A percentile compares a stretch with the other conserved stretches of the same genome.
Conservation (phyloP, 345 rosid genomes). For the Lagerstroemia speciosa region DNA sequence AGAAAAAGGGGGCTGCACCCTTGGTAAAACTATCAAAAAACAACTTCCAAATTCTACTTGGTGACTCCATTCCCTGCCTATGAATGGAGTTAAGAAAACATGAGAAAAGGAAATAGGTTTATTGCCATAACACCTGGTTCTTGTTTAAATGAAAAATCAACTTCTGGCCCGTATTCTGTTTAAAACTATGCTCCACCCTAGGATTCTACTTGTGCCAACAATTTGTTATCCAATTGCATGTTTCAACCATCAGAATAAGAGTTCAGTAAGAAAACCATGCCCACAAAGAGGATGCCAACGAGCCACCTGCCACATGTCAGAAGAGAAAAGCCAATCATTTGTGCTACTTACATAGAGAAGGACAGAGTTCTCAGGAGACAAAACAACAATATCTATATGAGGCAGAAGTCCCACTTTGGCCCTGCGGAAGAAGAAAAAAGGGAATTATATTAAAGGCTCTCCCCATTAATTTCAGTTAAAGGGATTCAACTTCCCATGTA, state of each 20-base stretch:
- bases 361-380: slow-evolving; percentile 72
- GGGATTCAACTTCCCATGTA: not conserved
- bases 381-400: slow-evolving; percentile 55
- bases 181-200: not conserved
- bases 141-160: not conserved
- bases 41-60: not conserved
- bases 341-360: slow-evolving; percentile 69
- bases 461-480: not conserved
- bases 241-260: not conserved
- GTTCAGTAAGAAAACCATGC: not conserved
- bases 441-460: not conserved
- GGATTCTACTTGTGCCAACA: not conserved
- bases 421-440: slow-evolving; percentile 33
- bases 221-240: not conserved
- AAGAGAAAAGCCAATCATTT: not conserved
- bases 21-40: not conserved
- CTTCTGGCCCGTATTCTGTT: not conserved
- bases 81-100: not conserved
- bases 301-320: not conserved
- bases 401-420: slow-evolving; percentile 58
- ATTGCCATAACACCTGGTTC: not conserved
- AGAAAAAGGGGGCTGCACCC: not conserved
- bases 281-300: not conserved
- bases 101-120: not conserved
- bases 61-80: not conserved